Base-by-base conservation (phyloP, 78 protist genomes). In the Dictyostelium firmibasis region DNA sequence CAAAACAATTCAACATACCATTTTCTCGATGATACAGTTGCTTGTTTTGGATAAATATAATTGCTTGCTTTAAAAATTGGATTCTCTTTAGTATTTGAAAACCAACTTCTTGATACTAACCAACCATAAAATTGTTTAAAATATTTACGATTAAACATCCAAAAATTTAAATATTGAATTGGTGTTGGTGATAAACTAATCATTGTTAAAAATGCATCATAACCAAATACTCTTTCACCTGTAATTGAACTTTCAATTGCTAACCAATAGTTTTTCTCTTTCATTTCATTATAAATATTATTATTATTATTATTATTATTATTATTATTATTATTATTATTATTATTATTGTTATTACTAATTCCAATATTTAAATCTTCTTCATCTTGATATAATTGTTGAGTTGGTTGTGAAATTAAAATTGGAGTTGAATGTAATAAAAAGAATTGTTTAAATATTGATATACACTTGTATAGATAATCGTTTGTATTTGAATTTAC, bases 381-480 rank as follows among this genome's bases (percentile, higher is more conserved):
- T 41, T 77, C 83, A 6, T 77, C 83, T 16, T 77, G 23, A 20
- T 50, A 18, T 9, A 20, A 10, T 27, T 67, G 75, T 11, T 33
- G 75, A 57, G 0, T 20, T 20, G 67, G 67, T n/a, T 86, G 77
- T 9, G 83, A 29, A 10, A 77, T 53, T 16, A 86, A 16, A 29
- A 86, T 47, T 64, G 93, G 93, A 10, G 93, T 88, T n/a, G 93
- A 62, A 31, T 88, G 93, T n/a, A 78, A 11, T 44, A 88, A 67
- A 25, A 88, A 88, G 62, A 88, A 62, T 38, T 38, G 35, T 53
- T 79, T 88, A 53, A 41, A 88, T 7, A 79, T 78, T 25, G 85
- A 64, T 7, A 88, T 0, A 0, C 36, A 43, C 20, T 23, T 27
- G 5, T 60, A 27, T 29, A 86, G 1, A 33, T n/a, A 31, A 10